These are phyloP conservation scores for Limonomyces culmigenus DNA, from an alignment of 1,284 basidiomycete species.

Conservation along the genomic window DNA sequence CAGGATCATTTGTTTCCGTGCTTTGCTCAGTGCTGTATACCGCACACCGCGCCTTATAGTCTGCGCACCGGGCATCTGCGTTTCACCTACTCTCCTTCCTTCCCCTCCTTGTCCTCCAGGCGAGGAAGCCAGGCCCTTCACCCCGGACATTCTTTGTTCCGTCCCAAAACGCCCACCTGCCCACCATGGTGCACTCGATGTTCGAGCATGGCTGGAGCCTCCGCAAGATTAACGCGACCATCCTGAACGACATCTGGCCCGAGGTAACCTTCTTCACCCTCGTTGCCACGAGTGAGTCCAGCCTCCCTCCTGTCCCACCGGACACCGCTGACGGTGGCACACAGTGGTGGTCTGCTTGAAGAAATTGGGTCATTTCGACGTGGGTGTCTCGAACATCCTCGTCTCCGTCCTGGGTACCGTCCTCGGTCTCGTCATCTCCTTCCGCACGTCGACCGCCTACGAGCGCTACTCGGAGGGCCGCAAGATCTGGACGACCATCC, in stretches of 20 bases:
- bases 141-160: too few species aligned
- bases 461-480: conserved; percentile 49
- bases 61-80: too few species aligned
- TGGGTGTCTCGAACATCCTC: conserved; percentile 17
- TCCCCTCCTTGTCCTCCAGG: too few species aligned
- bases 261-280: conserved; percentile 37
- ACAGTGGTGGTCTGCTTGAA: conserved; percentile 34
- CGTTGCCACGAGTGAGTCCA: conserved; percentile 31
- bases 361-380: neutral
- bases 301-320: neutral
- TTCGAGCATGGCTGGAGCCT: conserved; percentile 5
- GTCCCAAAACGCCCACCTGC: too few species aligned
- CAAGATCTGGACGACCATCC: conserved; percentile 45
- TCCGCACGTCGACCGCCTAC: conserved; percentile 35
- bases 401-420: conserved; percentile 25
- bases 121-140: too few species aligned
- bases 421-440: conserved; percentile 21
- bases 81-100: too few species aligned
- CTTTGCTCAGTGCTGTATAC: too few species aligned
- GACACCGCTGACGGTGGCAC: neutral
- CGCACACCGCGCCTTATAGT: too few species aligned
- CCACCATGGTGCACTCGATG: neutral
- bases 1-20: too few species aligned
- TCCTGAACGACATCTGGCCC: conserved; percentile 48
- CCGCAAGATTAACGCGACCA: conserved; percentile 41